A percentile compares a stretch with the other conserved stretches of the same genome.
phyloP scores from a whole-genome alignment of 1,139 yeast species.

The Suhomyces taliae region DNA sequence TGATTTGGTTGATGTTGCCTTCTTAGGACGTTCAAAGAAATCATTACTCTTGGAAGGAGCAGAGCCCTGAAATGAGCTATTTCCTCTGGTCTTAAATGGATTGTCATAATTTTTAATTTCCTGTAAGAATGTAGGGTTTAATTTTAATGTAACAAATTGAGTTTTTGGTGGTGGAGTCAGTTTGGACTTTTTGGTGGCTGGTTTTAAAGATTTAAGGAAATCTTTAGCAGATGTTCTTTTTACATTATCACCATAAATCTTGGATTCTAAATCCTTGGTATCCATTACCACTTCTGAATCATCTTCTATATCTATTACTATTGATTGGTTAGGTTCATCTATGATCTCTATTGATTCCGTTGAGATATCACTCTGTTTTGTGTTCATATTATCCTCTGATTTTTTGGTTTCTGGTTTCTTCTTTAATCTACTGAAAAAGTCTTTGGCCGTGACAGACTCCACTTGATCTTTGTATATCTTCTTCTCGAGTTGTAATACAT shows the following conservation, averaged over 20 bases:
- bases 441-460: conserved; percentile 32
- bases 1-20: conserved; percentile 3
- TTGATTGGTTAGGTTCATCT: conserved; percentile 1
- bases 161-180: conserved; percentile 11
- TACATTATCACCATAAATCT: conserved; percentile 17
- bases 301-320: conserved; percentile 7
- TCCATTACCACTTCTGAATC: background rate
- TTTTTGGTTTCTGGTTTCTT: background rate
- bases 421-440: conserved; percentile 27
- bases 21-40: conserved; percentile 15
- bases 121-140: conserved; percentile 26
- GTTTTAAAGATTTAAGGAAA: conserved; percentile 13
- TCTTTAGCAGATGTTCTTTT: conserved; percentile 27
- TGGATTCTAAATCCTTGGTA: conserved; percentile 17
- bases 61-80: conserved; percentile 3
- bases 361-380: background rate
- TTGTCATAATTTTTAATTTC: conserved; percentile 29
- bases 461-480: conserved; percentile 25
- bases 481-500: conserved; percentile 33
- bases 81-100: conserved; percentile 34
- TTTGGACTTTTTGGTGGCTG: conserved; percentile 8
- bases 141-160: conserved; percentile 27
- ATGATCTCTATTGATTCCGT: background rate
- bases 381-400: background rate
- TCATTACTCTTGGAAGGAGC: conserved; percentile 5